Evolutionary conservation across 2,329 filamentous ascomycete genomes (phyloP).

Genomic region (Ambrosiella beaveri): DNA sequence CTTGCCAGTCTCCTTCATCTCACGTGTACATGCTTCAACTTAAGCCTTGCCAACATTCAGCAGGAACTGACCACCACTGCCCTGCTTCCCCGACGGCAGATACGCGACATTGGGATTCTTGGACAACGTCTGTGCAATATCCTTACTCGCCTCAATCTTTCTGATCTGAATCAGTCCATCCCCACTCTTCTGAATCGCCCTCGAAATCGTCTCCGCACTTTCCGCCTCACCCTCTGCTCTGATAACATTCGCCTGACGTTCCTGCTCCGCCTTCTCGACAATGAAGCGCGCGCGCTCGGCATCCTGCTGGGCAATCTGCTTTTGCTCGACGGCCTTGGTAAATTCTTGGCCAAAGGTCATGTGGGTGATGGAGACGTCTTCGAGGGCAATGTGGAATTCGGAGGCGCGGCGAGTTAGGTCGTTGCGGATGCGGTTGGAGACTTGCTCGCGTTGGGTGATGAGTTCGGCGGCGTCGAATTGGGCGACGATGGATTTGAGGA

Average conservation of each 20-base stretch:
- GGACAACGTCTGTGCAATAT: conserved; percentile 82
- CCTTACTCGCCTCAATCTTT: conserved; percentile 90
- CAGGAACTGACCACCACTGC: conserved; percentile 38
- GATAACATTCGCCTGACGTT: conserved; percentile 96
- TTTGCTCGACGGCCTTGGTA: conserved; percentile 96
- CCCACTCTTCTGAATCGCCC: conserved; percentile 80
- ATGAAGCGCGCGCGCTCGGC: conserved; percentile 95
- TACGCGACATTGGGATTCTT: conserved; percentile 93
- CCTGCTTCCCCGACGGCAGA: conserved; percentile 60
- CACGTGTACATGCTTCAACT: conserved; percentile 1
- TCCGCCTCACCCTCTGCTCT: conserved; percentile 95
- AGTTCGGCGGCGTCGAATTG: conserved; percentile 98
- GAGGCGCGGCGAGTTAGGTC: conserved; percentile 83
- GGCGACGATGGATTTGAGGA: conserved; percentile 93
- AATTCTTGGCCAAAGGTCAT: conserved; percentile 99
- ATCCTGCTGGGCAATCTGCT: conserved; percentile 99
- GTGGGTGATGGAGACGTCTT: conserved; percentile 98
- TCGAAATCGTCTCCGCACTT: conserved; percentile 86
- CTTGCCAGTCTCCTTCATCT: background rate
- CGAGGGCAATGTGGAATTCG: conserved; percentile 98
- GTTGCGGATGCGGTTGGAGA: conserved; percentile 80
- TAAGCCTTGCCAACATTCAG: conserved; percentile 32
- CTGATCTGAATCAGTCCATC: conserved; percentile 91
- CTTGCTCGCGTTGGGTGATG: conserved; percentile 96
- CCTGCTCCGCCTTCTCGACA: conserved; percentile 96